Evolutionary conservation across 768 basidiomycete genomes (phyloP), one percentile per base, ranked within the genome.

Genomic region (Suillus occidentalis): DNA sequence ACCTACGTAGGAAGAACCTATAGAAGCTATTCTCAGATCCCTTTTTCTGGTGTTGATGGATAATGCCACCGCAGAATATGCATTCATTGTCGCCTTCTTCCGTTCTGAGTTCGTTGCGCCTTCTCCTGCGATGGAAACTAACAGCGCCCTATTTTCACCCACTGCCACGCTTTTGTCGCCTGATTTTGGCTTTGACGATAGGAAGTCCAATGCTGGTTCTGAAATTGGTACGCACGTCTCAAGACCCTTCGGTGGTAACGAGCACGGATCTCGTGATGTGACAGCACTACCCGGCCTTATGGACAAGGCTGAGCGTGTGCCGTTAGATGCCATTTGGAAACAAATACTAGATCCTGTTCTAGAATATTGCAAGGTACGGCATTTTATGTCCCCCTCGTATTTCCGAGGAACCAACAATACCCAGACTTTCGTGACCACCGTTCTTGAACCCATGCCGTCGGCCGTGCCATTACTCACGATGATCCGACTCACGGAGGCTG

Each of bases 11-110:
- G 92, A 86, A 87, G 90, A 91, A 69, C 86, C 91, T 0, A 75
- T 90, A 1, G 97, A 99, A 79, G 89, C 89, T 0, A 80, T 98
- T 28, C 82, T 94, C 67, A 88, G 97, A 31, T 97, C 96, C 0
- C 79, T 94, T 31, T 79, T 95, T 57, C 81, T 99, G 60, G 96
- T 97, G 61, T 86, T 99, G 66, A 89, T 97, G 85, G 95, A 98
- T 79, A 99, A 99, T 72, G 90, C 93, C 4, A 92, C 92, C 1
- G 87, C 95, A 36, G 97, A 99, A 78, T 97, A 95, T 76, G 82
- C 88, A 1, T 99, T 99, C 71, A 77, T 97, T 60, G 86, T 87
- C 12, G 80, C 87, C 0, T 99, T 99, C 80, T 99, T 99, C 79
- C 80, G 85, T 7, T 69, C 69, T 6, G 75, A 73, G 65, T 72